Evolutionary conservation across 495 filamentous ascomycete genomes (phyloP), one percentile per base, ranked within the genome.

Genomic region (Daldinia bambusicola): DNA sequence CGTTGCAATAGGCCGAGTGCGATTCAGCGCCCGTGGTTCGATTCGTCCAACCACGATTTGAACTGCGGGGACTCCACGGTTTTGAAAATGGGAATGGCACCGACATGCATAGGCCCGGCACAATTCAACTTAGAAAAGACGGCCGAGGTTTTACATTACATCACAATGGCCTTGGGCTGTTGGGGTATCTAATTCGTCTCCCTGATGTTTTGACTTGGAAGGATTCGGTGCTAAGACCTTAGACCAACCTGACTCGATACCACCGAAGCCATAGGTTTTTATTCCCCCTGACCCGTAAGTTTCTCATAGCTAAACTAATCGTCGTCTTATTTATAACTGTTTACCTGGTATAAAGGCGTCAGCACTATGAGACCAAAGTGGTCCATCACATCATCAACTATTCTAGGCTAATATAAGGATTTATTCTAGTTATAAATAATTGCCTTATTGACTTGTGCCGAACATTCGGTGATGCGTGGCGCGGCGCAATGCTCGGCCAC

Each of bases 41-140:
- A 52, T 58, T 58, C 30, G 40, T 43, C 41, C 30, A 20, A 53
- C 20, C 30, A 34, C 12, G 52, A 45, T 20, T 31, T 62, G 52
- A 41, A 40, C 26, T 32, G 58, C 43, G 51, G 65, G 36, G 57
- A 57, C 66, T 52, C 58, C 59, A 58, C 52, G 51, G 53, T 31
- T 51, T 65, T 14, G 26, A 22, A 34, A 43, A 18, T n/a, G 18
- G 37, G 13, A 20, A 57, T 34, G 34, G 43, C 43, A 57, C 56
- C 37, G 22, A 65, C 16, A 40, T 55, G 61, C 58, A 50, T 61
- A 30, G n/a, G 26, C n/a, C 40, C 41, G 41, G 58, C 38, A 37
- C 58, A 37, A 59, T 59, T 13, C 18, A 56, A 56, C 31, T 56
- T 32, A 37, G 22, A 31, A 53, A 53, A 26, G 31, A 53, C 14